Evolutionary conservation across 2,329 filamentous ascomycete genomes (phyloP), one percentile per base, ranked within the genome.

Genomic region (Nigrospora oryzae): DNA sequence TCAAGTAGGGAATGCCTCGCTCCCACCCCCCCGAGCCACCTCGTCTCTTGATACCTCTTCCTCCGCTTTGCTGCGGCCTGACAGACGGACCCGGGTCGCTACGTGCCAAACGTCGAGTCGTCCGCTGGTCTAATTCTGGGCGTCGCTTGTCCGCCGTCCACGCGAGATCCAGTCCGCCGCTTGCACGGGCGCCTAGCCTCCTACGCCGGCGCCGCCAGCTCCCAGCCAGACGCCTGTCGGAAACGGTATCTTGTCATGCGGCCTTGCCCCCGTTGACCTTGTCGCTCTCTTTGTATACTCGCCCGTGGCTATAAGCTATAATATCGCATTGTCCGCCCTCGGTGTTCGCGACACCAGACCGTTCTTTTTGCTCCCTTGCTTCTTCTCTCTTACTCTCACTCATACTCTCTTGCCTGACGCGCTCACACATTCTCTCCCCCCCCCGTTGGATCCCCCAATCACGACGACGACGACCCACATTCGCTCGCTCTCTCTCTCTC

Each of bases 1-100:
- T 56, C 53, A 57, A 56, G 56, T 59, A 56, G 51, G 51, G 52
- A 52, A 53, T 52, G 47, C 46, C 48, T 54, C 51, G 51, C 51
- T 52, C 50, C 51, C 48, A 19, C 36, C 15, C 23, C 38, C 39
- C 11, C 11, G 12, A 14, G 19, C 39, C 31, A 42, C 35, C 40
- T 43, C 35, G 48, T 49, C 51, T 53, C 50, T 44, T 51, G 45
- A 51, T 46, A 53, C 48, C 47, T 53, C 38, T 49, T 46, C 49
- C 49, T 49, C 44, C 41, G 38, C 53, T 50, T 49, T 50, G 23
- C 23, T 28, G 23, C 23, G 23, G 23, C 23, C 23, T 28, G 23
- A 28, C 23, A 28, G 23, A 28, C 23, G 23, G 23, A 28, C 23
- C 23, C 10, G 5, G 23, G 23, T 28, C 23, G 23, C 5, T 28